Percentiles rank a stretch among this genome's conserved stretches.
Conservation (phyloP, 495 filamentous ascomycete species). For the Stereocaulon alpinum region DNA sequence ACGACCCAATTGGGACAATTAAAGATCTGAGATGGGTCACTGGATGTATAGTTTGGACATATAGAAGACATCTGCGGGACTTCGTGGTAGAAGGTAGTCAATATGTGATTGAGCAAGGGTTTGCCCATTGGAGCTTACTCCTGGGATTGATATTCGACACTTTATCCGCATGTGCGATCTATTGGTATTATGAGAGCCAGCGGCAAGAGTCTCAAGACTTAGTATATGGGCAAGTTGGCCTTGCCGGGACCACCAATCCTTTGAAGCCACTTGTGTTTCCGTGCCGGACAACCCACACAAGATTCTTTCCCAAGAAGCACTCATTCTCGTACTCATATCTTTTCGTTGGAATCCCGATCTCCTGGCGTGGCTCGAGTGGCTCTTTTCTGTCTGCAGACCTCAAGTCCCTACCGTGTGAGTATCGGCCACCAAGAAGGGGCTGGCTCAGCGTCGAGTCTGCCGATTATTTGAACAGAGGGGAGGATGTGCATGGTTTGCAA, state of each 20-base stretch:
- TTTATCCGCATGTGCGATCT: not conserved
- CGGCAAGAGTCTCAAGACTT: not conserved
- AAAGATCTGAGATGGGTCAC: constrained; percentile 2
- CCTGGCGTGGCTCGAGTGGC: constrained; percentile 42
- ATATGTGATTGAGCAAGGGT: not conserved
- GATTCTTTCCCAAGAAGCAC: constrained; percentile 52
- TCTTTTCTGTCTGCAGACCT: constrained; percentile 44
- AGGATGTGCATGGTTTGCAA: constrained; percentile 35
- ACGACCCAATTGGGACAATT: not conserved
- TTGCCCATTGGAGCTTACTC: not conserved
- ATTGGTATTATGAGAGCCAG: not conserved
- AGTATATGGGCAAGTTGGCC: not conserved
- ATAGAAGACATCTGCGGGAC: not conserved
- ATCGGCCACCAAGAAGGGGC: constrained; percentile 16
- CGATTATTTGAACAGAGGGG: constrained; percentile 49
- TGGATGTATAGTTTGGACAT: not conserved
- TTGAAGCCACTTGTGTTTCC: constrained; percentile 43
- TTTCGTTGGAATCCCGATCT: constrained; percentile 54
- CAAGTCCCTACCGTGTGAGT: not conserved
- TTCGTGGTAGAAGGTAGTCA: no score
- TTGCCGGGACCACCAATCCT: not conserved
- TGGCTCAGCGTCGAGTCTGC: constrained; percentile 50
- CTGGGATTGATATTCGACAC: not conserved
- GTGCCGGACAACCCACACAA: constrained; percentile 48
- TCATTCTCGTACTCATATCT: constrained; percentile 58